These are phyloP conservation scores for Inga oerstediana DNA, from an alignment of 306 rosid genomes.

Conservation along the genomic window DNA sequence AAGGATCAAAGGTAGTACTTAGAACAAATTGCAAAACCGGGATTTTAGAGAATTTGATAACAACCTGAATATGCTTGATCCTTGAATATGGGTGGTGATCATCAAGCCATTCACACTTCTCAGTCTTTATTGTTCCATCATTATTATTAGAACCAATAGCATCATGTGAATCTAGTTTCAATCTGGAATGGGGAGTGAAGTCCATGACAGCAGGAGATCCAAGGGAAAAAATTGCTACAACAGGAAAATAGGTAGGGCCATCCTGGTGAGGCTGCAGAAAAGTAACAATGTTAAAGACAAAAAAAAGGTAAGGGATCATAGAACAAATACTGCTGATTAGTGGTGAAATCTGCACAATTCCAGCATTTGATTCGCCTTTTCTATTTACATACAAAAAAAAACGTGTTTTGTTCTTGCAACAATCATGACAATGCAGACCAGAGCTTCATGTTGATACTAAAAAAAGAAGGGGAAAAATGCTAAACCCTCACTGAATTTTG, in stretches of 20 bases:
- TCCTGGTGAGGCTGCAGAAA: slow-evolving; percentile 85
- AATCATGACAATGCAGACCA: slow-evolving; percentile 3
- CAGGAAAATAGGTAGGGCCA: slow-evolving; percentile 92
- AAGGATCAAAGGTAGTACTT: too few species aligned
- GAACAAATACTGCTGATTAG: background rate
- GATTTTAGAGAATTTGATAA: slow-evolving; percentile 30
- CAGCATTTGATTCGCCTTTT: background rate
- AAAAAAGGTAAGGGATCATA: background rate
- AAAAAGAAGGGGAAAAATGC: background rate
- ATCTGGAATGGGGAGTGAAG: slow-evolving; percentile 83
- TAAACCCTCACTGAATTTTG: background rate
- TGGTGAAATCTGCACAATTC: background rate
- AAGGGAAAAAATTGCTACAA: slow-evolving; percentile 84
- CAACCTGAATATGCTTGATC: slow-evolving; percentile 82
- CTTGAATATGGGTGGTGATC: slow-evolving; percentile 70
- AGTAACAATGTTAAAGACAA: slow-evolving; percentile 16
- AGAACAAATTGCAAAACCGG: background rate
- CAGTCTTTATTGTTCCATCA: slow-evolving; percentile 38
- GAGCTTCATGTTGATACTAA: background rate
- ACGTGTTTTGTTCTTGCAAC: background rate
- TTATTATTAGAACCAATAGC: slow-evolving; percentile 31
- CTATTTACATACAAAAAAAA: background rate
- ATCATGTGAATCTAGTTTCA: slow-evolving; percentile 43
- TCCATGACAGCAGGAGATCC: slow-evolving; percentile 88
- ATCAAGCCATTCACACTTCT: slow-evolving; percentile 44